Base-by-base conservation (phyloP, 495 filamentous ascomycete genomes). In the Aspergillus baeticus region DNA sequence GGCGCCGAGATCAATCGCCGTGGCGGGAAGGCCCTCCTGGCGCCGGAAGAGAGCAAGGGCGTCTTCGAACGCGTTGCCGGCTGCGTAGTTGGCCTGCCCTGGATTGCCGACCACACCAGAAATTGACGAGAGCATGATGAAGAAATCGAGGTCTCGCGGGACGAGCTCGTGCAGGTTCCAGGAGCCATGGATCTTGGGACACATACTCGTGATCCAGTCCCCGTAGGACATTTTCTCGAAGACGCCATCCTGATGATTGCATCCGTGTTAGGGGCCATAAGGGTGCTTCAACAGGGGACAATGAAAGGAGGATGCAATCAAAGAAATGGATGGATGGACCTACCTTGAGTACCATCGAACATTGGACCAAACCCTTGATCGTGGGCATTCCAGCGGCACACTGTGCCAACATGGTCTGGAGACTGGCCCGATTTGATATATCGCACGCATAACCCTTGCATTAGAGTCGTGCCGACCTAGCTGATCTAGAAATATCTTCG, bases 11-110 rank as follows among this genome's bases (percentile, higher is more conserved):
- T 69, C 37, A 5, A 73, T 42, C 5, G 53, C 22, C 23, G 57
- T 52, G 0, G 23, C 67, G 2, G 63, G 60, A 0, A 69, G 44
- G 0, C 76, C 76, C 3, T 69, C 63, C 10, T 26, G 47, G 22
- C 66, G 53, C 0, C 77, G 60, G 23, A 75, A 60, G 5, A 38
- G 42, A 0, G 67, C 71, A 0, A 80, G 51, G 7, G 54, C 50
- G 11, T 38, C 72, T 69, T 56, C 65, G 68, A 78, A 86, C 48
- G 71, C 69, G 63, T 84, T 86, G 10, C 78, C 82, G 6, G 84
- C 82, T 21, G 75, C 70, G 61, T 88, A 88, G 10, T 80, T 83
- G 1, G 81, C 71, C 64, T 88, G 85, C 0, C 81, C 81, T 35
- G 67, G 58, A 1, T 79, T 83, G 0, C 84, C 84, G 21, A 81